Evolutionary conservation across 1,284 basidiomycete species (phyloP).

Genomic region (Anthracocystis walkeri): DNA sequence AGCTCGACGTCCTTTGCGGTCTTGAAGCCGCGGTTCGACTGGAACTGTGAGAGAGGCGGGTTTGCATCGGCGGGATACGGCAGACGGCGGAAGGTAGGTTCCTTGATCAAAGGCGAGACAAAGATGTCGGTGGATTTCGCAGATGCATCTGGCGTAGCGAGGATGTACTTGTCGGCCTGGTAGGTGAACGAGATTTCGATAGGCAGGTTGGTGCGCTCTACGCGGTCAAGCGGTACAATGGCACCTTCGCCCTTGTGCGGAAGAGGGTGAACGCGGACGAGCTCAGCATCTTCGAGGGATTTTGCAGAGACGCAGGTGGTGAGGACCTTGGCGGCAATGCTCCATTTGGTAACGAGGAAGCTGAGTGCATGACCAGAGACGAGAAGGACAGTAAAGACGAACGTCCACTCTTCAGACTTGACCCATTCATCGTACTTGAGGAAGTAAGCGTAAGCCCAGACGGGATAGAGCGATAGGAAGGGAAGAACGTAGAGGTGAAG

Average conservation of each 20-base stretch:
- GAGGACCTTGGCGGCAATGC: constrained; percentile 80
- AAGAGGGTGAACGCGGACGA: constrained; percentile 85
- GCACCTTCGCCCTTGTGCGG: constrained; percentile 90
- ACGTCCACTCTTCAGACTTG: constrained; percentile 75
- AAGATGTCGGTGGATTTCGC: constrained; percentile 61
- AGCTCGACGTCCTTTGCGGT: constrained; percentile 61
- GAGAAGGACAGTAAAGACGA: constrained; percentile 87
- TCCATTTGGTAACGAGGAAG: constrained; percentile 93
- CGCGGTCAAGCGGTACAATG: constrained; percentile 81
- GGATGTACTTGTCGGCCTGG: constrained; percentile 93
- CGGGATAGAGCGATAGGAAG: constrained; percentile 84
- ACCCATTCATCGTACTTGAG: constrained; percentile 83
- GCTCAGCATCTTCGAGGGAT: constrained; percentile 78
- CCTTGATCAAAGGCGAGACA: constrained; percentile 67
- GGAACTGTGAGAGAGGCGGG: constrained; percentile 80
- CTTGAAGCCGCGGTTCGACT: constrained; percentile 73
- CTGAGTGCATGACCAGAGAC: constrained; percentile 89
- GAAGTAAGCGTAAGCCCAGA: constrained; percentile 91
- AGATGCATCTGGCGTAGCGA: constrained; percentile 72
- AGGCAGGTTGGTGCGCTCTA: constrained; percentile 61
- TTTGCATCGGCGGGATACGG: constrained; percentile 87
- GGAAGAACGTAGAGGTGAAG: constrained; percentile 86
- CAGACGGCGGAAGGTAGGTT: constrained; percentile 81
- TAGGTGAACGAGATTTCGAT: constrained; percentile 89
- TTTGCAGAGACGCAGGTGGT: constrained; percentile 74